These are phyloP conservation scores for Seminavis robusta DNA, from an alignment of 108 stramenopile genomes.

Conservation along the genomic window DNA sequence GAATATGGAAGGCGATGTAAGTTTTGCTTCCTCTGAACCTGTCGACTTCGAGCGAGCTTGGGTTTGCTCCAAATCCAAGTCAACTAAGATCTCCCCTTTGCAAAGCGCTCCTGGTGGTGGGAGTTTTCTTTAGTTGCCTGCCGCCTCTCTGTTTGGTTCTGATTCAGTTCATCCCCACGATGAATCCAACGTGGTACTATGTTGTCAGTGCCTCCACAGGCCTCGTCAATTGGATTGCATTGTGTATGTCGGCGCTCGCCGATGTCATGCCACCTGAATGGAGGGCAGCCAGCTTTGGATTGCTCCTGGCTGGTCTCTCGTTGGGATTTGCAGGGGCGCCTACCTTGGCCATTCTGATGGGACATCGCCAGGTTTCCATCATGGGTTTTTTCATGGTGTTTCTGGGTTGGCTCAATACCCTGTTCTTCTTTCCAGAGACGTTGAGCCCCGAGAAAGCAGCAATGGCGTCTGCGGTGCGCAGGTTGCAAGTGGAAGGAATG, in stretches of 20 bases:
- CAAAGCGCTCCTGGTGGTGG: constrained; percentile 53
- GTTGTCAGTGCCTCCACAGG: constrained; percentile 45
- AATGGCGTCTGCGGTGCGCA: constrained; percentile 25
- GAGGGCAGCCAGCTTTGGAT: constrained; percentile 72
- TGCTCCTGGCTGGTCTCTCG: constrained; percentile 70
- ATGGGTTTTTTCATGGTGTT: constrained; percentile 41
- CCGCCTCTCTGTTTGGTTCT: constrained; percentile 52
- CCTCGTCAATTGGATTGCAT: constrained; percentile 66
- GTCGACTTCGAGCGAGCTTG: no score
- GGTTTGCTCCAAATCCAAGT: background rate
- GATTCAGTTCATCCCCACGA: constrained; percentile 44
- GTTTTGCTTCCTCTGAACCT: background rate
- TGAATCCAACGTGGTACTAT: constrained; percentile 69
- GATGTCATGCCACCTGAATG: constrained; percentile 74
- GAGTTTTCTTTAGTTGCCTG: constrained; percentile 43
- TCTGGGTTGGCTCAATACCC: constrained; percentile 42
- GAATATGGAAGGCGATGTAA: constrained; percentile 63
- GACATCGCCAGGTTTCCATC: constrained; percentile 51
- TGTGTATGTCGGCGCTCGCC: constrained; percentile 62
- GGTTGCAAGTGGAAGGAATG: background rate
- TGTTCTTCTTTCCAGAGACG: constrained; percentile 68
- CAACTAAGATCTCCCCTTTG: constrained; percentile 5
- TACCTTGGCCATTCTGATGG: constrained; percentile 50
- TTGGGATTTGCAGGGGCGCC: constrained; percentile 67
- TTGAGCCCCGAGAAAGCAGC: constrained; percentile 46